These are phyloP conservation scores for Colletotrichum acutatum DNA, from an alignment of 2,329 filamentous ascomycete genomes.

Conservation along the genomic window DNA sequence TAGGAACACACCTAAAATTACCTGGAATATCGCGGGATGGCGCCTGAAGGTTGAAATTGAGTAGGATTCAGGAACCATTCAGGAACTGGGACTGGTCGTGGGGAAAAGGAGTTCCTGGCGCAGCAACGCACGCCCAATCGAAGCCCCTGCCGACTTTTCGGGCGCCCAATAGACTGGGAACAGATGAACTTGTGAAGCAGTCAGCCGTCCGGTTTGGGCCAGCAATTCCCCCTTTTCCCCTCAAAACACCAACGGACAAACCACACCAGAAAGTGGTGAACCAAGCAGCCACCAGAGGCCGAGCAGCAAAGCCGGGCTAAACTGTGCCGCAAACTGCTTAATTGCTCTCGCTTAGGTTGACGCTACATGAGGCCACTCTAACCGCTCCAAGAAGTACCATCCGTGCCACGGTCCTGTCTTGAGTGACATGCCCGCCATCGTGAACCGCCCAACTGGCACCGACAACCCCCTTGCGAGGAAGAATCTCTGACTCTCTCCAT, in stretches of 20 bases:
- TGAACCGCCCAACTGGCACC: background rate
- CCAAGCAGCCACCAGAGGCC: slow-evolving; percentile 1
- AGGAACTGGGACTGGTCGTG: background rate
- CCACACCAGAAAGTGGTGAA: background rate
- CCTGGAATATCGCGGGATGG: background rate
- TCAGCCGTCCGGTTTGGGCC: slow-evolving; percentile 4
- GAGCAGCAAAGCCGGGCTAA: slow-evolving; percentile 5
- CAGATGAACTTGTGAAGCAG: background rate
- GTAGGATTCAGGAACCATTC: background rate
- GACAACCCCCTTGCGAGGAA: background rate
- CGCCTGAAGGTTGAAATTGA: background rate
- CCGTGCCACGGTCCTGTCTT: slow-evolving; percentile 1
- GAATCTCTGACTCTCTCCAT: background rate
- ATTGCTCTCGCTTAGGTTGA: slow-evolving; percentile 11
- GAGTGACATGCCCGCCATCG: slow-evolving; percentile 10
- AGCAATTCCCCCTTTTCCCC: background rate
- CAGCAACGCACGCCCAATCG: background rate
- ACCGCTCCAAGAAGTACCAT: slow-evolving; percentile 1
- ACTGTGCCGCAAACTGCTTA: slow-evolving; percentile 15
- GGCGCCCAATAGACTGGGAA: background rate
- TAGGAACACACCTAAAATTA: background rate
- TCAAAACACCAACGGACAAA: background rate
- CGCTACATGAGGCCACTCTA: slow-evolving; percentile 9
- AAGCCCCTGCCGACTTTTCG: slow-evolving; percentile 10
- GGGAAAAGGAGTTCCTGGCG: background rate